A percentile compares a stretch with the other conserved stretches of the same genome.
Conservation (phyloP, 164 flowering plant species). For the Liquidambar formosana region DNA sequence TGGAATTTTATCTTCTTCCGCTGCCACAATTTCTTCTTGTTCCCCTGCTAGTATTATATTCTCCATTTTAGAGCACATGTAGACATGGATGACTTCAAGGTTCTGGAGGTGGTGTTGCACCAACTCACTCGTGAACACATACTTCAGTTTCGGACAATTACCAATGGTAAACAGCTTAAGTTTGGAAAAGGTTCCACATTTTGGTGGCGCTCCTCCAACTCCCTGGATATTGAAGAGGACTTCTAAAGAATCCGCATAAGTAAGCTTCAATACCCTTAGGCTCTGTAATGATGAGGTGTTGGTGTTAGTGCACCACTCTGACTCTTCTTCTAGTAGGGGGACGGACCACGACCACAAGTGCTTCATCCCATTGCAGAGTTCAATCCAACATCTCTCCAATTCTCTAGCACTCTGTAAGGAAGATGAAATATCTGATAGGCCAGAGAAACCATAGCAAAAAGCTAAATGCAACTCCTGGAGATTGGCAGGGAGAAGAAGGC, state of each 20-base stretch:
- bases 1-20: no score
- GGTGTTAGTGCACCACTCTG: no score
- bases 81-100: background rate
- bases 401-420: background rate
- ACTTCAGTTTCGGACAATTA: background rate
- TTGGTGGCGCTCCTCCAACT: background rate
- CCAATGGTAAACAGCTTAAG: background rate
- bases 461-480: background rate
- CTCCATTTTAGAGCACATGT: background rate
- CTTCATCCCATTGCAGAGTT: background rate
- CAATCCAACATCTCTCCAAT: background rate
- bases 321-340: background rate
- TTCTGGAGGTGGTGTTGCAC: background rate
- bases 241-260: background rate
- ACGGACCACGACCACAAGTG: background rate
- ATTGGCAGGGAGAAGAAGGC: background rate
- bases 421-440: background rate
- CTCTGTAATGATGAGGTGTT: background rate
- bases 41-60: background rate
- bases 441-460: background rate
- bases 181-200: background rate
- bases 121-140: background rate
- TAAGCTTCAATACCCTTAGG: background rate
- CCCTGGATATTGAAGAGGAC: background rate
- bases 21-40: no score